A percentile compares a stretch with the other conserved stretches of the same genome.
phyloP scores from a whole-genome alignment of 148 eudicot species.

The Heliamphora exappendiculata region DNA sequence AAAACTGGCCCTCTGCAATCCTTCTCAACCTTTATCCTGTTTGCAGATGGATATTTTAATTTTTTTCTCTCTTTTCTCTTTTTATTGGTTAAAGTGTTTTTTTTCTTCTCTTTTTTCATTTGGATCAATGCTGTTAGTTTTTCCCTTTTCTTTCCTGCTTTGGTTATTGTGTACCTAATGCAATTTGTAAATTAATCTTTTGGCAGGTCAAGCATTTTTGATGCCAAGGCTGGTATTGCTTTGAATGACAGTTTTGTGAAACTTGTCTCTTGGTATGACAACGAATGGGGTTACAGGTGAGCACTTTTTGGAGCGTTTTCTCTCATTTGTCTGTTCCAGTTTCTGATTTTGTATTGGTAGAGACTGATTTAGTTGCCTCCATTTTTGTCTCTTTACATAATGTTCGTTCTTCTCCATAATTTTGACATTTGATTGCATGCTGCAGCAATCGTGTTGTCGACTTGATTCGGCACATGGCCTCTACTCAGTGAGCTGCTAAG shows the following conservation, averaged over 20 bases:
- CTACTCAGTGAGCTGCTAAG: conserved; percentile 5
- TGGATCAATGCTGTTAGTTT: not conserved
- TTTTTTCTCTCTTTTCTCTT: not conserved
- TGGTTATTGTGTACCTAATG: not conserved
- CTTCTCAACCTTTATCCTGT: not conserved
- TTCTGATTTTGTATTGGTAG: not conserved
- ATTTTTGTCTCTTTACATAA: too few species aligned
- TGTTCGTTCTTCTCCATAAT: too few species aligned
- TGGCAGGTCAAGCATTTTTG: conserved; percentile 63
- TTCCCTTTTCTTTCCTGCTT: not conserved
- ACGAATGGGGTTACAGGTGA: conserved; percentile 81
- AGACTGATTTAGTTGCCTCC: too few species aligned
- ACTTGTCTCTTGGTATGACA: conserved; percentile 74
- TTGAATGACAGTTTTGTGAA: conserved; percentile 56
- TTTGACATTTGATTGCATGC: not conserved
- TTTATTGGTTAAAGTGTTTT: not conserved
- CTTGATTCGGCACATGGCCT: conserved; percentile 48
- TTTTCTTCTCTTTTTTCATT: not conserved
- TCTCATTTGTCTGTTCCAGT: not conserved
- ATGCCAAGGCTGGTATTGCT: conserved; percentile 73
- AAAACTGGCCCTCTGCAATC: not conserved
- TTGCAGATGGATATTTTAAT: not conserved
- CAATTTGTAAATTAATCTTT: not conserved
- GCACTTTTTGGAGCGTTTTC: not conserved
- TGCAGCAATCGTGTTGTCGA: conserved; percentile 67